Percentiles rank a stretch among this genome's conserved stretches.
Evolutionary conservation across 176 grass and related monocot genomes (phyloP).

Genomic region (Calamus simplicifolius): DNA sequence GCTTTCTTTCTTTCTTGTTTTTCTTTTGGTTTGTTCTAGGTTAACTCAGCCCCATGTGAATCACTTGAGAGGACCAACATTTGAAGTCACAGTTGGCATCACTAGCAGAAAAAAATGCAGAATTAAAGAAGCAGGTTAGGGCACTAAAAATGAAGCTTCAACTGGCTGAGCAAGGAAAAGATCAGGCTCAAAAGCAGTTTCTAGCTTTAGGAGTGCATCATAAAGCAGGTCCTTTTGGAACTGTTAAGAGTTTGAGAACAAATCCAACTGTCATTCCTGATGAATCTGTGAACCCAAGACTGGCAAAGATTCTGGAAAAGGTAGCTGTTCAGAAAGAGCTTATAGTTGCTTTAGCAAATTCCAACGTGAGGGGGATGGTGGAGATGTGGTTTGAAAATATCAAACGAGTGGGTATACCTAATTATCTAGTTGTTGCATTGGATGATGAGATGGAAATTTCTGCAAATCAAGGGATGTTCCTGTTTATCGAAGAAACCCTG

Average conservation of each 20-base stretch:
- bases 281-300: conserved; percentile 62
- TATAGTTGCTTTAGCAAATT: conserved; percentile 89
- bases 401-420: conserved; percentile 75
- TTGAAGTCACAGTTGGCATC: conserved; percentile 48
- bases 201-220: conserved; percentile 12
- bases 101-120: conserved; percentile 59
- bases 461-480: conserved; percentile 67
- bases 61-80: conserved; percentile 30
- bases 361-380: conserved; percentile 79
- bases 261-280: conserved; percentile 74
- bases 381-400: conserved; percentile 90
- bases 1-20: neutral
- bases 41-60: conserved; percentile 50
- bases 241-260: conserved; percentile 83
- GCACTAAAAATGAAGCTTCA: conserved; percentile 69
- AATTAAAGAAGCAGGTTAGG: conserved; percentile 62
- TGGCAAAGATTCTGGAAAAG: conserved; percentile 60
- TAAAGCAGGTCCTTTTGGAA: conserved; percentile 77
- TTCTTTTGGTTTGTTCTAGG: conserved; percentile 27
- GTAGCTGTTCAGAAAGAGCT: conserved; percentile 78
- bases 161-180: conserved; percentile 48
- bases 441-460: conserved; percentile 64
- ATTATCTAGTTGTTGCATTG: conserved; percentile 88
- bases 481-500: conserved; percentile 71
- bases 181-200: conserved; percentile 19